Conservation (phyloP, 2,329 filamentous ascomycete species). For the Calonectria henricotiae region DNA sequence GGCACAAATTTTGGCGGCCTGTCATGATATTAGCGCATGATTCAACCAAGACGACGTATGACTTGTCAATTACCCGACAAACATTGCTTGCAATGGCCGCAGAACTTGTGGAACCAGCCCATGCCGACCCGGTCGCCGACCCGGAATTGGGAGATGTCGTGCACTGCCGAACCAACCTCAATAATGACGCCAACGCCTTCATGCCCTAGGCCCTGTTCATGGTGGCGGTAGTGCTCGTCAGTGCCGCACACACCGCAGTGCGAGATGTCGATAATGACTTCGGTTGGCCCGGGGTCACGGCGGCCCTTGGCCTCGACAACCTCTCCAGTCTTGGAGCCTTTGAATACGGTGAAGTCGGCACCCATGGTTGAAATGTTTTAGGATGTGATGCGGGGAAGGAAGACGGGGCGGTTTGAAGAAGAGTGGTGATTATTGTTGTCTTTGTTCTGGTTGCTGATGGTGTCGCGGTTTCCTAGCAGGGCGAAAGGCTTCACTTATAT, state of each 20-base stretch:
- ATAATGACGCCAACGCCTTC: constrained; percentile 64
- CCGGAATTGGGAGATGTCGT: constrained; percentile 50
- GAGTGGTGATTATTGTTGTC: not conserved
- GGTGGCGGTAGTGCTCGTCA: constrained; percentile 39
- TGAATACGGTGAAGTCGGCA: constrained; percentile 42
- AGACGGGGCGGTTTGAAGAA: not conserved
- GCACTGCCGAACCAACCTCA: constrained; percentile 59
- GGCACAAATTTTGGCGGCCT: constrained; percentile 62
- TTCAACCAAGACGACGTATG: not conserved
- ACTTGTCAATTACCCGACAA: constrained; percentile 44
- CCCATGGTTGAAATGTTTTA: constrained; percentile 6
- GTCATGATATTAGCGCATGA: not conserved
- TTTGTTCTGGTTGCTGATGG: not conserved
- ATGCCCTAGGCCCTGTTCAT: constrained; percentile 60
- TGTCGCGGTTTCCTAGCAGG: not conserved
- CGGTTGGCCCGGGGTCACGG: constrained; percentile 36
- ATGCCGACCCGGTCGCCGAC: constrained; percentile 63
- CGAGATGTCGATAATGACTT: constrained; percentile 47
- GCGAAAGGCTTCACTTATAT: not conserved
- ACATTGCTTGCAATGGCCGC: constrained; percentile 63
- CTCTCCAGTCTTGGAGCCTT: constrained; percentile 39
- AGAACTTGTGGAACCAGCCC: constrained; percentile 60
- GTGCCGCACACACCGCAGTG: constrained; percentile 50
- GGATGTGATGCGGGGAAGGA: not conserved
- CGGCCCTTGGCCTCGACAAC: constrained; percentile 38